Percentiles rank a stretch among this genome's conserved stretches.
Conservation (phyloP, 192 early-diverging fungal genomes). For the Coemansia sp. region DNA sequence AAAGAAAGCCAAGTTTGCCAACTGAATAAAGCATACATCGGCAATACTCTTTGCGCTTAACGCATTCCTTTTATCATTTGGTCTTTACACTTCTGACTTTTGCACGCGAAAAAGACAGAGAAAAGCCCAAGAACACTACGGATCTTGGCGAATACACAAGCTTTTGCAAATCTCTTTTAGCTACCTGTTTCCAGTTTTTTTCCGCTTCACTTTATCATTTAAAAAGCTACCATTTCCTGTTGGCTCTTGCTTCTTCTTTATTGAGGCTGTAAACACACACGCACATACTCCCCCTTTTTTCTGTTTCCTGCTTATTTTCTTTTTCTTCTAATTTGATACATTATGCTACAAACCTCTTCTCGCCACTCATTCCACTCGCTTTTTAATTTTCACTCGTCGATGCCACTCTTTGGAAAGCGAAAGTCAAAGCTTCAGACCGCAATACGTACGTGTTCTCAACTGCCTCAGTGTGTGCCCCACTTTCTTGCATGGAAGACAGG, state of each 20-base stretch:
- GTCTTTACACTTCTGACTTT: background rate
- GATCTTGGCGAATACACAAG: no score
- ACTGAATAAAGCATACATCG: background rate
- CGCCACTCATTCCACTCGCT: conserved; percentile 22
- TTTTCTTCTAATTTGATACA: conserved; percentile 9
- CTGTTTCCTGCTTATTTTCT: background rate
- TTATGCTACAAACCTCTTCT: conserved; percentile 16
- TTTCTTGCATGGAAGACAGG: background rate
- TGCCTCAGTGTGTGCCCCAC: no score
- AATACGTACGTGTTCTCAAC: conserved; percentile 32
- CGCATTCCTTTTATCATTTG: background rate
- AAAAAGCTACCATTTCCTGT: background rate
- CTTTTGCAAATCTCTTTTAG: no score
- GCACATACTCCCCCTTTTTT: background rate
- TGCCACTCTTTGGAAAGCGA: conserved; percentile 52
- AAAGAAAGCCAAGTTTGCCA: conserved; percentile 2
- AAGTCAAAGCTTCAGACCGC: conserved; percentile 40
- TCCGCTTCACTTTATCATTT: background rate
- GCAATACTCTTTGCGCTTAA: background rate
- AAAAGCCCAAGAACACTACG: background rate
- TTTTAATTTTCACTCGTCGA: conserved; percentile 44
- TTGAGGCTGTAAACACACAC: background rate
- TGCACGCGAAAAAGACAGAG: background rate
- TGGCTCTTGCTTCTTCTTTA: no score
- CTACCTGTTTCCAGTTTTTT: background rate